Base-by-base conservation (phyloP, 495 filamentous ascomycete genomes). In the Hyaloscypha bicolor region DNA sequence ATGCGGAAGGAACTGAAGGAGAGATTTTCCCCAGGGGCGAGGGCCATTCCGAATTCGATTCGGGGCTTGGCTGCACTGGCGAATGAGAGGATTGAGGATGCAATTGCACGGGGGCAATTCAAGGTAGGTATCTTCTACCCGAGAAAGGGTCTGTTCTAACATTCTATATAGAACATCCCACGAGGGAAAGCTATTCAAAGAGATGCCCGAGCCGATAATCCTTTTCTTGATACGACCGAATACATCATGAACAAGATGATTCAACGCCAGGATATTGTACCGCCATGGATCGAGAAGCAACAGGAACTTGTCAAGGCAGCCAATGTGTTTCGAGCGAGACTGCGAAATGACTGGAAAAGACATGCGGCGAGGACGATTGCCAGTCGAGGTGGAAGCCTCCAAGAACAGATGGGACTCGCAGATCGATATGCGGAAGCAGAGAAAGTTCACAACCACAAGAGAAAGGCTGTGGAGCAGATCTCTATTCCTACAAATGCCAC, bases 191-290 rank as follows among this genome's bases (percentile, higher is more conserved):
- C 87, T 16, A 82, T 92, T 1, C 86, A 94, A 76, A 80, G 88
- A 22, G 94, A 97, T 74, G 80, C 93, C 60, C 89, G 92, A 72
- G 91, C 91, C 2, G 90, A 88, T 68, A 95, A 88, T 73, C 93
- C 96, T 0, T 99, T 95, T 74, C 84, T 98, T 39, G 93, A 98
- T 75, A 98, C 95, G 1, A 98, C 96, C 0, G 94, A 97, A 77
- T 97, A 97, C 75, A 92, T 98, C 71, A 90, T 99, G 89, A 99
- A 99, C 76, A 96, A 96, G 79, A 97, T 98, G 74, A 97, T 99
- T 68, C 90, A 97, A 79, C 90, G 91, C 63, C 95, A 99, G 76
- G 95, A 91, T 11, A 88, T 92, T 55, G 88, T 90, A 4, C 90
- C 90, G 0, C 90, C 90, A 0, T 93, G 90, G 96, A 97, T 99